Evolutionary conservation across 2,329 filamentous ascomycete species (phyloP).

Genomic region (Tolypocladium nubicola): DNA sequence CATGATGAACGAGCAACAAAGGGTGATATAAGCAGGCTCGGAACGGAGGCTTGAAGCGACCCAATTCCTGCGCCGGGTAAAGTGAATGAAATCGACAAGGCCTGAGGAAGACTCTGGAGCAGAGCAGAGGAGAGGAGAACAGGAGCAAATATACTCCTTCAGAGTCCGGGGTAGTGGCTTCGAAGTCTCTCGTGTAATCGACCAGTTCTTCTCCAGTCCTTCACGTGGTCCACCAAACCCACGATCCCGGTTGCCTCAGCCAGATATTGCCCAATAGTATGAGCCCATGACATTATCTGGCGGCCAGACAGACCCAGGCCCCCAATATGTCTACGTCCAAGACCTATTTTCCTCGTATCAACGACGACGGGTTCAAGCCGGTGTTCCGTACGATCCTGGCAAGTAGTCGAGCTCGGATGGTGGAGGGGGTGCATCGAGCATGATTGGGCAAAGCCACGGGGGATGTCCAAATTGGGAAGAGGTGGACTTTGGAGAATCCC

Average conservation of each 20-base stretch:
- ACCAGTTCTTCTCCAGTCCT: background rate
- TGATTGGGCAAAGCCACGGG: background rate
- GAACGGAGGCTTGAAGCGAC: background rate
- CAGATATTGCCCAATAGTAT: background rate
- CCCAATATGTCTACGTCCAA: background rate
- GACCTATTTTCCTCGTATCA: background rate
- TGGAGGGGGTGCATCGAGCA: background rate
- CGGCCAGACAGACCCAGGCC: background rate
- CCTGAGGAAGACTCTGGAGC: background rate
- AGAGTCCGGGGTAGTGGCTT: background rate
- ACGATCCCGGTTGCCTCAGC: background rate
- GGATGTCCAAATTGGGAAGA: background rate
- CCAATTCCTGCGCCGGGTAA: background rate
- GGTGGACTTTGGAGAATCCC: background rate
- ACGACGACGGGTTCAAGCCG: background rate
- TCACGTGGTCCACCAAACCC: background rate
- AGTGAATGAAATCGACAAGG: background rate
- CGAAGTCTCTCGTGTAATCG: background rate
- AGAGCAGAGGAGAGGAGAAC: background rate
- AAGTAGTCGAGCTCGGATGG: background rate
- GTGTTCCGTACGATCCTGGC: background rate
- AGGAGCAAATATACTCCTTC: background rate
- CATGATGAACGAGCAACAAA: conserved; percentile 4
- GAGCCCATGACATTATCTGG: background rate
- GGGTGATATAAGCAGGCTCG: background rate